Percentiles rank a stretch among this genome's conserved stretches.
Evolutionary conservation across 2,329 filamentous ascomycete species (phyloP).

Genomic region (Nannizzia gypsea): DNA sequence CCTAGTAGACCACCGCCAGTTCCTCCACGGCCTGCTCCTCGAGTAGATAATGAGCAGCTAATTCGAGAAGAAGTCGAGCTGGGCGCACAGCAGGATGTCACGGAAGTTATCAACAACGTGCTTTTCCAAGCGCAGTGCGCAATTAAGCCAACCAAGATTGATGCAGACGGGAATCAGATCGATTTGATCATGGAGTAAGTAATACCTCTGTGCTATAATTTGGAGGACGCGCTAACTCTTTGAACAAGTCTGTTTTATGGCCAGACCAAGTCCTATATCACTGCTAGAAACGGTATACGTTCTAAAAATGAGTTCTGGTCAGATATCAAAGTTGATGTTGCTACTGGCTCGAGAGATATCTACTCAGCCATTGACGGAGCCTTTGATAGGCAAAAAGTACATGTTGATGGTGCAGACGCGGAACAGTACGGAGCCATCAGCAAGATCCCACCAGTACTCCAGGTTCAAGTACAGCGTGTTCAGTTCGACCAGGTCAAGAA

Average conservation of each 20-base stretch:
- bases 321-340: slow-evolving; percentile 52
- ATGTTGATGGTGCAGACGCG: slow-evolving; percentile 49
- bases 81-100: slow-evolving; percentile 81
- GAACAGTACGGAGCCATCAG: slow-evolving; percentile 60
- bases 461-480: slow-evolving; percentile 78
- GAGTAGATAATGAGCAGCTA: slow-evolving; percentile 25
- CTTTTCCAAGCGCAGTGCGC: slow-evolving; percentile 84
- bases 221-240: background rate
- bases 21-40: slow-evolving; percentile 40
- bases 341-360: slow-evolving; percentile 51
- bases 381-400: slow-evolving; percentile 68
- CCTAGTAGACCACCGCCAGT: slow-evolving; percentile 46
- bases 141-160: slow-evolving; percentile 57
- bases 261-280: slow-evolving; percentile 34
- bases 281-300: slow-evolving; percentile 36
- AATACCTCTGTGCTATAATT: background rate
- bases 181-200: slow-evolving; percentile 60
- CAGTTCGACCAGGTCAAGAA: slow-evolving; percentile 54
- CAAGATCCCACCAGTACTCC: slow-evolving; percentile 69
- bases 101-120: slow-evolving; percentile 88
- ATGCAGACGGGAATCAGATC: slow-evolving; percentile 61
- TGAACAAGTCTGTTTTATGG: slow-evolving; percentile 39
- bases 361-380: slow-evolving; percentile 76
- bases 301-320: slow-evolving; percentile 48
- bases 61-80: slow-evolving; percentile 43